These are phyloP conservation scores for Leccinum obscurum DNA, from an alignment of 768 basidiomycete species.

Conservation along the genomic window DNA sequence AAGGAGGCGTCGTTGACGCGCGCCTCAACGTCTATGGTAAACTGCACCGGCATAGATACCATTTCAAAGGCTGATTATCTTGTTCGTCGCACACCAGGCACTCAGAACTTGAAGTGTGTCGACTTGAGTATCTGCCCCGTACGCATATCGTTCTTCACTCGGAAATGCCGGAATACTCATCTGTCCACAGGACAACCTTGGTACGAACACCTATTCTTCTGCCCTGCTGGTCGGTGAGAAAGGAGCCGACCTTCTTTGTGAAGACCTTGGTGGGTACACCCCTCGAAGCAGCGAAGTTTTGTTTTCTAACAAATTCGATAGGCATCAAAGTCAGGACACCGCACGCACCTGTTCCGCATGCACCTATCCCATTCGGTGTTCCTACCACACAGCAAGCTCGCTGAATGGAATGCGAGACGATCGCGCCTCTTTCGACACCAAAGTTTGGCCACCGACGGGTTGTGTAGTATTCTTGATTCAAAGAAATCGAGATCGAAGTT, in stretches of 20 bases:
- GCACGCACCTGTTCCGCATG: slow-evolving; percentile 70
- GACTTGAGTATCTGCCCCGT: slow-evolving; percentile 75
- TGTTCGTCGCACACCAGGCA: slow-evolving; percentile 35
- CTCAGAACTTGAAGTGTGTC: slow-evolving; percentile 64
- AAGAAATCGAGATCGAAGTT: not conserved
- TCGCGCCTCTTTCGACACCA: no score
- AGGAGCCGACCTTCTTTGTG: slow-evolving; percentile 57
- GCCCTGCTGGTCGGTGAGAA: slow-evolving; percentile 72
- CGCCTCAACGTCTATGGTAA: slow-evolving; percentile 59
- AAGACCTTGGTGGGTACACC: slow-evolving; percentile 56
- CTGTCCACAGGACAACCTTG: slow-evolving; percentile 57
- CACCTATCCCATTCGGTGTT: slow-evolving; percentile 53
- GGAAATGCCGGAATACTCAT: slow-evolving; percentile 1
- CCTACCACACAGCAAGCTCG: slow-evolving; percentile 45
- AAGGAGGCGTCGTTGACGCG: slow-evolving; percentile 66
- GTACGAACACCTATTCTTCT: slow-evolving; percentile 73
- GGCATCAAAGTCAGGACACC: slow-evolving; percentile 62
- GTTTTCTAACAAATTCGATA: slow-evolving; percentile 25
- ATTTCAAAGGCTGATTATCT: not conserved
- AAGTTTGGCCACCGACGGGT: no score
- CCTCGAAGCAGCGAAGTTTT: not conserved
- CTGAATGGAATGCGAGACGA: not conserved
- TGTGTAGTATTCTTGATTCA: no score
- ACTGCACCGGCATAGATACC: slow-evolving; percentile 11
- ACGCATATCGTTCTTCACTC: slow-evolving; percentile 22